Base-by-base conservation (phyloP, 2,329 filamentous ascomycete genomes). In the Aureobasidium sp. region DNA sequence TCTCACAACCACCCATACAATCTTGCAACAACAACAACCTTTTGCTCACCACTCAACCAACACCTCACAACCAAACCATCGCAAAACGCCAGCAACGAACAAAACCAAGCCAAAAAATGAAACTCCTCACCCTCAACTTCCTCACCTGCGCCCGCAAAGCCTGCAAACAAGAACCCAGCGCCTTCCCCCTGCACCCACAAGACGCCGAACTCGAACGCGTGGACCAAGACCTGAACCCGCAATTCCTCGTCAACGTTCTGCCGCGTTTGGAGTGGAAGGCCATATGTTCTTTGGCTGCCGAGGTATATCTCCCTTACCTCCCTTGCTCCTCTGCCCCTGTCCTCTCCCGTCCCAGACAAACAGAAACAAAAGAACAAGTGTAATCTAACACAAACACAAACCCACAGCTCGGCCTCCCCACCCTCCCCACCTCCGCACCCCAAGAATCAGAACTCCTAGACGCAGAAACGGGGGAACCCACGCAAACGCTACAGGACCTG, bases 101-200 rank as follows among this genome's bases (percentile, higher is more conserved):
- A 27, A 27, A 10, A 19, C 25, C 31, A 10, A 25, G 27, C 13
- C 21, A 31, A 29, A 37, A 33, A 59, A 99, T 99, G 94, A 97
- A 97, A 75, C 80, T 97, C 64, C 84, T 97, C 57, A 96, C 91
- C 63, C 86, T 95, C 69, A 97, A 97, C 77, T 99, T 99, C 76
- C 80, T 97, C 65, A 94, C 90, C 69, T 99, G 94, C 80, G 93
- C 94, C 64, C 88, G 95, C 72, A 97, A 96, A 80, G 81, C 88
- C 60, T 99, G 94, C 87, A 96, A 95, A 77, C 83, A 85, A 61
- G 86, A 87, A 33, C 79, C 87, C 6, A 78, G 82, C 57, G 90
- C 90, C 25, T 97, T 95, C 71, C 94, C 94, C 2, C 82, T 99
- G 17, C 94, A 97, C 74, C 93, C 94, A 60, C 87, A 87, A 69